These are phyloP conservation scores for Xylariaceae sp. DNA, from an alignment of 2,329 filamentous ascomycete genomes.

Conservation along the genomic window DNA sequence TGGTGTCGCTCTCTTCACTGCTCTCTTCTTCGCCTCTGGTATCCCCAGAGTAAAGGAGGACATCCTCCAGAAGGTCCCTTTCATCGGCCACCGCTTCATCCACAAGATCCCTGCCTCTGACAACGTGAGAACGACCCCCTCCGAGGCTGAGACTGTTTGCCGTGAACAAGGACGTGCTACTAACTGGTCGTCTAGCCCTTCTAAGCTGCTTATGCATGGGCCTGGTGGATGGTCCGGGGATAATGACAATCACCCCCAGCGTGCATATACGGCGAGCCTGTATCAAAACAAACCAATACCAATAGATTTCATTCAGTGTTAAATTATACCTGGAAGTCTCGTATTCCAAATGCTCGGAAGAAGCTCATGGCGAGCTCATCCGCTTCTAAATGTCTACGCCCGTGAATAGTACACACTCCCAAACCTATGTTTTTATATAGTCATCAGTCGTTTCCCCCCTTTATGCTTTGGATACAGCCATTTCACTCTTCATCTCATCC, in stretches of 20 bases:
- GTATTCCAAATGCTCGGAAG: slow-evolving; percentile 8
- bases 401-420: slow-evolving; percentile 11
- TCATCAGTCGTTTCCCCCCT: not conserved
- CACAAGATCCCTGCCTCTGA: slow-evolving; percentile 55
- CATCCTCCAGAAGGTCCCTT: slow-evolving; percentile 55
- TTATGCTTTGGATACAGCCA: slow-evolving; percentile 23
- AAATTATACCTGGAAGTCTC: not conserved
- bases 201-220: slow-evolving; percentile 16
- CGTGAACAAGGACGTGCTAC: not conserved
- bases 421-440: not conserved
- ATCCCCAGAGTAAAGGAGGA: slow-evolving; percentile 57
- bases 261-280: slow-evolving; percentile 26
- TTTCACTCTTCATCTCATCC: slow-evolving; percentile 50
- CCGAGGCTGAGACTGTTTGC: not conserved
- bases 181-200: slow-evolving; percentile 25
- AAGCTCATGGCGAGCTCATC: not conserved
- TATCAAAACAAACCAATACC: slow-evolving; percentile 25
- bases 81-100: slow-evolving; percentile 47
- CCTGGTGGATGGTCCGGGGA: slow-evolving; percentile 7
- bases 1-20: slow-evolving; percentile 51
- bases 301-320: slow-evolving; percentile 28
- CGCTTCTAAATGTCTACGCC: slow-evolving; percentile 13
- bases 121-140: slow-evolving; percentile 46
- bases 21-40: slow-evolving; percentile 57
- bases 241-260: slow-evolving; percentile 17